Conservation (phyloP, 768 basidiomycete genomes). For the Agaricus blazei region DNA sequence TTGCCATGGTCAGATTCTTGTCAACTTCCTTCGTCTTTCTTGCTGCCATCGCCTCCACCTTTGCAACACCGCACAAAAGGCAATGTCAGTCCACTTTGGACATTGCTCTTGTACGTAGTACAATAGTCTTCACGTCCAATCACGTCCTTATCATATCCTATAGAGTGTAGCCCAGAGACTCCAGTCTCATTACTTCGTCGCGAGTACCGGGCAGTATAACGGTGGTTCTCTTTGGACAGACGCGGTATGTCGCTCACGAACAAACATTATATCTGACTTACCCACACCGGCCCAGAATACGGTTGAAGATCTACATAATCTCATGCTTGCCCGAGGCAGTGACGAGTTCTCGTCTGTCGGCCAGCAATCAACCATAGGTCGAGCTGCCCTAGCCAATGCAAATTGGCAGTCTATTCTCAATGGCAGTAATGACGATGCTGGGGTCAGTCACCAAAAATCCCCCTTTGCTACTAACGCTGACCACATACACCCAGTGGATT, state of each 20-base stretch:
- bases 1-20: constrained; percentile 1
- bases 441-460: constrained; percentile 24
- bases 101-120: constrained; percentile 16
- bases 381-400: constrained; percentile 30
- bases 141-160: background rate
- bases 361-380: constrained; percentile 41
- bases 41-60: background rate
- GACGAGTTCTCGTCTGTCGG: constrained; percentile 36
- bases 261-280: background rate
- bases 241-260: constrained; percentile 31
- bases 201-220: constrained; percentile 35
- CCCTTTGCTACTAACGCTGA: background rate
- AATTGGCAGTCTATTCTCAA: constrained; percentile 39
- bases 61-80: constrained; percentile 4
- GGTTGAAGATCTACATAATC: constrained; percentile 51
- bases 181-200: constrained; percentile 37
- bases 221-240: constrained; percentile 53
- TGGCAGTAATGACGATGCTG: constrained; percentile 51
- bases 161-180: constrained; percentile 25
- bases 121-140: constrained; percentile 10
- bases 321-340: constrained; percentile 47
- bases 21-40: constrained; percentile 3
- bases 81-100: constrained; percentile 11
- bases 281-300: constrained; percentile 34
- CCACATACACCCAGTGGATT: constrained; percentile 36